Percentiles rank a stretch among this genome's conserved stretches.
Evolutionary conservation across 2,329 filamentous ascomycete species (phyloP).

Genomic region (Xylariaceae sp.): DNA sequence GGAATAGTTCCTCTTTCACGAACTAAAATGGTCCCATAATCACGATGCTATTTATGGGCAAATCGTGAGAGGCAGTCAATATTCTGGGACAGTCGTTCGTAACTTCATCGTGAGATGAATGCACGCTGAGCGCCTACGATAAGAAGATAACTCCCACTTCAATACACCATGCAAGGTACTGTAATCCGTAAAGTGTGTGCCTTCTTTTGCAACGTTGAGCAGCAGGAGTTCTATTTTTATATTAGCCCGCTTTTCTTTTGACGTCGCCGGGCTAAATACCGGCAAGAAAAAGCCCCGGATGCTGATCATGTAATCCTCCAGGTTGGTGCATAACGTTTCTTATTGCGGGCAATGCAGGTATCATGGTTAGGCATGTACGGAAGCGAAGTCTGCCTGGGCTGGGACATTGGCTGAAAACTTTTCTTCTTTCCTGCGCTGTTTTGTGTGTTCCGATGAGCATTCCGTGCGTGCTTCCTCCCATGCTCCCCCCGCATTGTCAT

Average conservation of each 20-base stretch:
- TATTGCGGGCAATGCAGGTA: not conserved
- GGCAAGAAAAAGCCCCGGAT: not conserved
- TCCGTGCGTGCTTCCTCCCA: not conserved
- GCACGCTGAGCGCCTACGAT: conserved; percentile 25
- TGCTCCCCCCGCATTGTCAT: not conserved
- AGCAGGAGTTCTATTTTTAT: conserved; percentile 31
- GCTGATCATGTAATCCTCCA: not conserved
- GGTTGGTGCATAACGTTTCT: not conserved
- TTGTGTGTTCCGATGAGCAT: not conserved
- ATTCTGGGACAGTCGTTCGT: not conserved
- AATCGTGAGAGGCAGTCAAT: conserved; percentile 18
- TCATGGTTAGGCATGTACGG: not conserved
- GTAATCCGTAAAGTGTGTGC: conserved; percentile 5
- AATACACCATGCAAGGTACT: conserved; percentile 7
- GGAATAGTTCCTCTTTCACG: not conserved
- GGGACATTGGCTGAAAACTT: not conserved
- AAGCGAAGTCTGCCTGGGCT: not conserved
- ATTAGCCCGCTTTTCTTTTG: conserved; percentile 26
- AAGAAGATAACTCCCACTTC: conserved; percentile 11
- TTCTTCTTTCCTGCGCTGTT: not conserved
- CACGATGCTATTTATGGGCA: conserved; percentile 16
- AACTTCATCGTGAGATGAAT: conserved; percentile 18
- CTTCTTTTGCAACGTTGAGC: conserved; percentile 17
- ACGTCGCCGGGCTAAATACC: not conserved
- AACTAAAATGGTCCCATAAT: conserved; percentile 14